Conservation (phyloP, 2,329 filamentous ascomycete species). For the Aspergillus sergii region DNA sequence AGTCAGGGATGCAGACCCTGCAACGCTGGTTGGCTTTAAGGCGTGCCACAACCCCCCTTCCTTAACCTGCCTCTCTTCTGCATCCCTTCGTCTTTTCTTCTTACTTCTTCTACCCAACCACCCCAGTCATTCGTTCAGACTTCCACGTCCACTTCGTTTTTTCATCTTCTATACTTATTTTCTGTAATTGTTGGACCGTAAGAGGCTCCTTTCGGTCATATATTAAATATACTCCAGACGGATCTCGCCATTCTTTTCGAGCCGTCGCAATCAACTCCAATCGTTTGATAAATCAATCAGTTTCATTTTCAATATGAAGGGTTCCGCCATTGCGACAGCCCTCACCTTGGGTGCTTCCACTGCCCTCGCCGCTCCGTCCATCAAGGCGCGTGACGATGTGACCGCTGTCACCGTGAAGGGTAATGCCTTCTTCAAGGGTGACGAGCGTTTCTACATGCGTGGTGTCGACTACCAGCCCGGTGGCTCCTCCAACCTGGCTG, state of each 20-base stretch:
- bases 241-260: constrained; percentile 4
- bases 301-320: constrained; percentile 54
- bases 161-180: too few species aligned
- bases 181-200: not conserved
- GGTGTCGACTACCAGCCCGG: constrained; percentile 67
- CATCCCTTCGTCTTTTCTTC: constrained; percentile 14
- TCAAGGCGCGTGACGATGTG: constrained; percentile 48
- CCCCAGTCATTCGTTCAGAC: constrained; percentile 23
- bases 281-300: constrained; percentile 5
- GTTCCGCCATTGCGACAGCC: constrained; percentile 48
- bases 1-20: constrained; percentile 9
- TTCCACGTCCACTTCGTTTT: constrained; percentile 1
- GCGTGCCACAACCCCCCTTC: constrained; percentile 5
- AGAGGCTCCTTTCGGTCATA: not conserved
- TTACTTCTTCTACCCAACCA: constrained; percentile 9
- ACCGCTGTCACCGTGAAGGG: constrained; percentile 64
- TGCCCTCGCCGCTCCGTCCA: constrained; percentile 47
- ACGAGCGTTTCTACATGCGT: constrained; percentile 58
- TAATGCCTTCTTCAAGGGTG: constrained; percentile 67
- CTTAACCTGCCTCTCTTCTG: constrained; percentile 4
- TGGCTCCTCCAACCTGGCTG: constrained; percentile 63
- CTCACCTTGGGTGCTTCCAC: constrained; percentile 51
- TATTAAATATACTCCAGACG: not conserved
- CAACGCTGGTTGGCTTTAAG: constrained; percentile 7
- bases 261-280: not conserved